Base-by-base conservation (phyloP, 2,329 filamentous ascomycete genomes). In the Penicillium sp. region DNA sequence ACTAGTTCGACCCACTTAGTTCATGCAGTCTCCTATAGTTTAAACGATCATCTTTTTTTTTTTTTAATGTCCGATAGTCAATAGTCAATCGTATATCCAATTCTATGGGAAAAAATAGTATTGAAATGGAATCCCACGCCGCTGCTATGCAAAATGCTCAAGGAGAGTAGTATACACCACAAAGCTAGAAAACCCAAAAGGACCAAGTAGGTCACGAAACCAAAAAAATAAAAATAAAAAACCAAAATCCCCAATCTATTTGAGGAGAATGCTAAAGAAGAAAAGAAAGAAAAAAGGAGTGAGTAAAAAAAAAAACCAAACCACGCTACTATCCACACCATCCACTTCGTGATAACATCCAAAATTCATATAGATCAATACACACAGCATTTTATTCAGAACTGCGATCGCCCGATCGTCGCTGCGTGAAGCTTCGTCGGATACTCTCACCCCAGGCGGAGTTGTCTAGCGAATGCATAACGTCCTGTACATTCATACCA, bases 401-500 rank as follows among this genome's bases (percentile, higher is more conserved):
- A 21, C 58, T 58, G 54, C 60, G 56, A 49, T 66, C 55, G 44
- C 70, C 68, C 39, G 78, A 74, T 61, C 84, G 79, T 67, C 81
- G 81, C 68, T 81, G 83, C 53, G 92, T 96, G 66, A 94, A 91
- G 77, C 91, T 96, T 61, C 91, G 84, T 62, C 92, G 83, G 63
- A 97, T 92, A 79, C 90, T 96, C 77, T 96, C 91, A 51, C 93
- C 90, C 93, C 93, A 97, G 17, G 90, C 88, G 19, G 91, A 94
- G 69, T 93, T 90, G 68, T 94, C 91, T 54, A 97, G 82, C 70
- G 94, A 89, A 65, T 92, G 87, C 73, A 93, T 85, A 65, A 96
- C 89, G 68, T 92, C 89, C 48, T 87, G 84, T 49, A 88, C 87
- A 68, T 86, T 91, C 57, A 93, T 87, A 6, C 82, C 81, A 73